Percentiles rank a stretch among this genome's conserved stretches.
Conservation (phyloP, 1,284 basidiomycete genomes). For the Leccinum solheimii region DNA sequence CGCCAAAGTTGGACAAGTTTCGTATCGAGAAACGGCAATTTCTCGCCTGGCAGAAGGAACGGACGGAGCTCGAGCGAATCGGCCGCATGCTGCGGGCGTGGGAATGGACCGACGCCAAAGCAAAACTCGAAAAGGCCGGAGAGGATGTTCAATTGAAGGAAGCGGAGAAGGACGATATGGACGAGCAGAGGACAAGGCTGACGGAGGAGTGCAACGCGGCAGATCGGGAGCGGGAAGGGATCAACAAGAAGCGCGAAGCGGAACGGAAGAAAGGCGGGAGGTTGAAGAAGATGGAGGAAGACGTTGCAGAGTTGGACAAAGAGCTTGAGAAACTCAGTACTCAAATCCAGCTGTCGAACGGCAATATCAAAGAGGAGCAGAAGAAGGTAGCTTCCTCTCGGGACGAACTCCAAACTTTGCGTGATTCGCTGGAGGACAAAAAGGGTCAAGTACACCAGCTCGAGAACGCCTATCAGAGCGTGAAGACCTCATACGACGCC, state of each 20-base stretch:
- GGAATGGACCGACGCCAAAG: slow-evolving; percentile 75
- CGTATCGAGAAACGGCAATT: slow-evolving; percentile 89
- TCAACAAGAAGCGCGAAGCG: slow-evolving; percentile 64
- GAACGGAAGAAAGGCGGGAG: slow-evolving; percentile 75
- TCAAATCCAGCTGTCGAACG: slow-evolving; percentile 82
- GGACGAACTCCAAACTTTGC: slow-evolving; percentile 62
- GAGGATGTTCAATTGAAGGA: slow-evolving; percentile 55
- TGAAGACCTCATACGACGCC: slow-evolving; percentile 74
- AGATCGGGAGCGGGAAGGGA: slow-evolving; percentile 57
- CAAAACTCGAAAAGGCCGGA: slow-evolving; percentile 48
- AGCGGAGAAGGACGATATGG: slow-evolving; percentile 45
- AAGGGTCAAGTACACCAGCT: slow-evolving; percentile 60
- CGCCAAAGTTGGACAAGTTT: slow-evolving; percentile 91
- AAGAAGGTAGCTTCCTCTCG: slow-evolving; percentile 58
- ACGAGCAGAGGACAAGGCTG: slow-evolving; percentile 55
- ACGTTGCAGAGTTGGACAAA: slow-evolving; percentile 80
- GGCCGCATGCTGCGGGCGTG: slow-evolving; percentile 83
- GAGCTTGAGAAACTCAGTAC: slow-evolving; percentile 86
- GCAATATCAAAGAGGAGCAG: slow-evolving; percentile 81
- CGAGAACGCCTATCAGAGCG: slow-evolving; percentile 60
- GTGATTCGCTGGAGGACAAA: slow-evolving; percentile 56
- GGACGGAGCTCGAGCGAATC: slow-evolving; percentile 88
- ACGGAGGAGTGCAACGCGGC: slow-evolving; percentile 48
- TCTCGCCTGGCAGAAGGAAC: slow-evolving; percentile 89
- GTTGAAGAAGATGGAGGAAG: slow-evolving; percentile 73